These are phyloP conservation scores for Suhomyces atakaporum DNA, from an alignment of 1,139 yeast genomes.

Conservation along the genomic window DNA sequence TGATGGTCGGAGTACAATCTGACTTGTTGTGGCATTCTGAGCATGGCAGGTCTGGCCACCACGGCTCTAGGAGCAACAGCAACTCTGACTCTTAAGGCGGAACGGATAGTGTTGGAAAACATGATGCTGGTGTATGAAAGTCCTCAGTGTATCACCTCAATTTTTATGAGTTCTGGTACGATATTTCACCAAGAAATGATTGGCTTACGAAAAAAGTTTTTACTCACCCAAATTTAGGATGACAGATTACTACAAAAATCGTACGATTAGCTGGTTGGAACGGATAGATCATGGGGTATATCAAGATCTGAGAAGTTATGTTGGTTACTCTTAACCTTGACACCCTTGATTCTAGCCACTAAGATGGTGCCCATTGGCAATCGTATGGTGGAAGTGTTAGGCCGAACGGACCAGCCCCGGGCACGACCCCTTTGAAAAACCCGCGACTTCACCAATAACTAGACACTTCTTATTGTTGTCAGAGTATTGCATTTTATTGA, in stretches of 20 bases:
- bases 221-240: constrained; percentile 8
- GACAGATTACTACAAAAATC: constrained; percentile 7
- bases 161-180: constrained; percentile 7
- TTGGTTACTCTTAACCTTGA: too few species aligned
- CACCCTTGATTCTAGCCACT: too few species aligned
- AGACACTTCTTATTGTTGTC: too few species aligned
- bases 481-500: too few species aligned
- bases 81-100: constrained; percentile 51
- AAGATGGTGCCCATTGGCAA: too few species aligned
- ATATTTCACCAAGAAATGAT: constrained; percentile 14
- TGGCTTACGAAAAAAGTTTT: constrained; percentile 13
- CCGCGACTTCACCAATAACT: too few species aligned
- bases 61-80: constrained; percentile 32
- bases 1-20: constrained; percentile 79
- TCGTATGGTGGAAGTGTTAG: too few species aligned
- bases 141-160: constrained; percentile 9
- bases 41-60: constrained; percentile 24
- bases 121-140: constrained; percentile 21
- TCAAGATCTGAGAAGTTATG: too few species aligned
- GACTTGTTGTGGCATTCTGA: constrained; percentile 29
- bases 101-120: constrained; percentile 56
- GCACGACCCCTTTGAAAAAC: too few species aligned
- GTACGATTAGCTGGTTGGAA: constrained; percentile 11
- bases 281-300: too few species aligned
- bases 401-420: too few species aligned